A percentile compares a stretch with the other conserved stretches of the same genome.
phyloP scores from a whole-genome alignment of 805 yeast species.

The Candida orba region DNA sequence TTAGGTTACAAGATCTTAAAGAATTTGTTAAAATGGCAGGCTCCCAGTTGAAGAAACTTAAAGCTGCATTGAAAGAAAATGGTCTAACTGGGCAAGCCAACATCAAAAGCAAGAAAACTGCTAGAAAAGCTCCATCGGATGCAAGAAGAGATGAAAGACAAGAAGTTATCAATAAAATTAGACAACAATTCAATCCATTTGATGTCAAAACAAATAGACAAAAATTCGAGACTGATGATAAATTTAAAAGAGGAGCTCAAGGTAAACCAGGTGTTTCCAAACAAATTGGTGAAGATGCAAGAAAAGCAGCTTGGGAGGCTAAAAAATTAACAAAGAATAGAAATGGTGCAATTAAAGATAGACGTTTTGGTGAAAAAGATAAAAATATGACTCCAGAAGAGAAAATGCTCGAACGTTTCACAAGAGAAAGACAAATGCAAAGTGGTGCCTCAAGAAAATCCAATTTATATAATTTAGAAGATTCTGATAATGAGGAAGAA shows the following conservation, averaged over 20 bases:
- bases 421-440: conserved; percentile 64
- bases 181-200: conserved; percentile 86
- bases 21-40: conserved; percentile 54
- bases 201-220: conserved; percentile 66
- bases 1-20: neutral
- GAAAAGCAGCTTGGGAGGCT: conserved; percentile 56
- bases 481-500: conserved; percentile 41
- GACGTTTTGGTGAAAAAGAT: conserved; percentile 89
- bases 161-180: conserved; percentile 47
- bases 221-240: conserved; percentile 47
- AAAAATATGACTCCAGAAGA: conserved; percentile 72
- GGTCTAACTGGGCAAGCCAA: conserved; percentile 88
- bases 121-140: conserved; percentile 51
- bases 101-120: conserved; percentile 41
- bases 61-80: conserved; percentile 64
- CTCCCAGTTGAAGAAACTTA: conserved; percentile 79
- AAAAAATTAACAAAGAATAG: conserved; percentile 57
- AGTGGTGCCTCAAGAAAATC: conserved; percentile 39
- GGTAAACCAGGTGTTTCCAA: conserved; percentile 68
- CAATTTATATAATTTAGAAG: conserved; percentile 69
- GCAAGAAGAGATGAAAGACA: conserved; percentile 65
- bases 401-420: conserved; percentile 90
- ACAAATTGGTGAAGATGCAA: conserved; percentile 59
- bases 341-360: conserved; percentile 73
- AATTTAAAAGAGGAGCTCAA: conserved; percentile 38